Conservation (phyloP, 495 filamentous ascomycete genomes). For the Trichocladium uniseriatum region DNA sequence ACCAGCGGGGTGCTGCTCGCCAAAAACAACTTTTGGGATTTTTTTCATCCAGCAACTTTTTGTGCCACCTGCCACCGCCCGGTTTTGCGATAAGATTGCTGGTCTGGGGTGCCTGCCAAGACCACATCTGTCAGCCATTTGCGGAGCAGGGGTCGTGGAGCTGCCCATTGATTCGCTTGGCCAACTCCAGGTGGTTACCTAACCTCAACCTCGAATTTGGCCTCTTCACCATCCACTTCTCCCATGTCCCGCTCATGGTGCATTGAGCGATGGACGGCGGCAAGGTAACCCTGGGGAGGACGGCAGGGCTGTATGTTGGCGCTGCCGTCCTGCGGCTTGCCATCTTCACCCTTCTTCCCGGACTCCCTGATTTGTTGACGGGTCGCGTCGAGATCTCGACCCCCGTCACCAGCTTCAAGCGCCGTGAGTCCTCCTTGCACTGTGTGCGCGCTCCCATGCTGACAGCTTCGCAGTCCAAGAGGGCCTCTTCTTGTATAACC, state of each 20-base stretch:
- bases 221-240: conserved; percentile 7
- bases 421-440: conserved; percentile 48
- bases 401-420: conserved; percentile 94
- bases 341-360: conserved; percentile 72
- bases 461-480: conserved; percentile 67
- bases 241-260: conserved; percentile 19
- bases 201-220: neutral
- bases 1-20: neutral
- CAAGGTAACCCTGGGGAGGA: conserved; percentile 48
- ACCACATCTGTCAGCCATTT: neutral
- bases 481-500: conserved; percentile 88
- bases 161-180: conserved; percentile 15
- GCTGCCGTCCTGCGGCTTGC: conserved; percentile 73
- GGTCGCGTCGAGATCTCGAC: conserved; percentile 94
- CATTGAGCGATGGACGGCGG: conserved; percentile 37
- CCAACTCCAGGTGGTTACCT: neutral
- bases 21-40: conserved; percentile 29
- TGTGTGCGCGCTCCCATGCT: neutral
- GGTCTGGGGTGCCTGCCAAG: conserved; percentile 5
- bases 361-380: conserved; percentile 74
- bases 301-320: conserved; percentile 61
- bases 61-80: conserved; percentile 23
- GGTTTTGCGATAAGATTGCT: conserved; percentile 18
- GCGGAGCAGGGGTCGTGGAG: neutral
- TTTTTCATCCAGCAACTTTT: conserved; percentile 19